These are phyloP conservation scores for Fusarium sp. DNA, from an alignment of 2,329 filamentous ascomycete species.

Conservation along the genomic window DNA sequence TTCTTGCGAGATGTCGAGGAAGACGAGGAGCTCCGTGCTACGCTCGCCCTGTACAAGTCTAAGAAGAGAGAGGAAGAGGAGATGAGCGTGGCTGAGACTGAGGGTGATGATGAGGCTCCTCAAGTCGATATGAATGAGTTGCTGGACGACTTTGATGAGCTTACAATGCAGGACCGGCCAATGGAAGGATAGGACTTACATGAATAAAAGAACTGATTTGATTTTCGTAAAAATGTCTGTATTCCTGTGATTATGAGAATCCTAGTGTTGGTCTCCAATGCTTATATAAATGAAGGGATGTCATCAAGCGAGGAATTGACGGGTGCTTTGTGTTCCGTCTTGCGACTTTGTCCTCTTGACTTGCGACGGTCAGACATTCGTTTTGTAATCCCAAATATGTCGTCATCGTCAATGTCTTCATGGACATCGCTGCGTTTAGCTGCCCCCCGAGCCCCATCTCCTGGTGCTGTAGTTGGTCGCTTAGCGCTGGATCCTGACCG, in stretches of 20 bases:
- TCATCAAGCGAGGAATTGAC: constrained; percentile 41
- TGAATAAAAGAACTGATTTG: constrained; percentile 42
- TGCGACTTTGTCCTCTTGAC: constrained; percentile 47
- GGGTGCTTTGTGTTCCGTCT: constrained; percentile 17
- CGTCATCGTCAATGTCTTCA: constrained; percentile 47
- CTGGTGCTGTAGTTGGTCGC: constrained; percentile 11
- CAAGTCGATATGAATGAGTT: constrained; percentile 82
- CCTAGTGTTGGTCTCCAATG: background rate
- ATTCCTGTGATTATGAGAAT: background rate
- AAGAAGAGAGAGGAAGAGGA: constrained; percentile 65
- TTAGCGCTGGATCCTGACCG: background rate
- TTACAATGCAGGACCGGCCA: constrained; percentile 56
- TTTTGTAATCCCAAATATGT: constrained; percentile 51
- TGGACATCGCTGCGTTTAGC: constrained; percentile 3
- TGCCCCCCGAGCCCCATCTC: background rate
- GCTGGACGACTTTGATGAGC: constrained; percentile 92
- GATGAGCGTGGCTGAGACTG: constrained; percentile 75
- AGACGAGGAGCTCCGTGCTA: constrained; percentile 86
- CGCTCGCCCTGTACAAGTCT: constrained; percentile 87
- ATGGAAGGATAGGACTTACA: constrained; percentile 50
- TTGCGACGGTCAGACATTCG: constrained; percentile 47
- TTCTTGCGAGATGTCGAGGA: constrained; percentile 98
- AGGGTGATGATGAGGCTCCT: constrained; percentile 73
- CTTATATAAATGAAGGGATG: constrained; percentile 54
- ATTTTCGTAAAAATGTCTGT: background rate